phyloP scores from a whole-genome alignment of 2,329 filamentous ascomycete genomes.

The Sclerotiophoma versabilis region DNA sequence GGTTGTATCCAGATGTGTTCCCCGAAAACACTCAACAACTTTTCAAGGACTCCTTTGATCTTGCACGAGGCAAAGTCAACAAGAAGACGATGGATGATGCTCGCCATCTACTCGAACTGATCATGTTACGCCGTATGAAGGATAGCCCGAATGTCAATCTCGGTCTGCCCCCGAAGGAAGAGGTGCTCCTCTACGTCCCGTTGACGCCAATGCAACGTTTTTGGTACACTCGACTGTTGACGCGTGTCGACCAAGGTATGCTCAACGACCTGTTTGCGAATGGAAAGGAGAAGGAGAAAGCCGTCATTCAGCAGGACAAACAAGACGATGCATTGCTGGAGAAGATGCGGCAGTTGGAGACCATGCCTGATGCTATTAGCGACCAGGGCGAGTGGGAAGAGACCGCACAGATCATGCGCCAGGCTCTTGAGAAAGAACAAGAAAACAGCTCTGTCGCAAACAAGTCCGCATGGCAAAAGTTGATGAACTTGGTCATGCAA shows the following conservation, averaged over 20 bases:
- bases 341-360: constrained; percentile 39
- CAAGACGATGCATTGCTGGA: constrained; percentile 47
- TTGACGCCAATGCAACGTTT: constrained; percentile 65
- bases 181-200: constrained; percentile 64
- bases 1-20: constrained; percentile 67
- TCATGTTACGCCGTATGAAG: constrained; percentile 68
- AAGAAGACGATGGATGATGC: constrained; percentile 61
- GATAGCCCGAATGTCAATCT: constrained; percentile 61
- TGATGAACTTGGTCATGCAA: constrained; percentile 65
- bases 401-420: constrained; percentile 95
- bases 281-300: constrained; percentile 54
- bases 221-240: constrained; percentile 66
- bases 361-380: constrained; percentile 11
- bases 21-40: constrained; percentile 56
- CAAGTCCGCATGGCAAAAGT: constrained; percentile 55
- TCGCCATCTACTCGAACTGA: constrained; percentile 60
- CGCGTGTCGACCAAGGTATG: constrained; percentile 59
- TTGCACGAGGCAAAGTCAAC: constrained; percentile 62
- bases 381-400: constrained; percentile 57
- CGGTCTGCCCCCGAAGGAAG: constrained; percentile 64
- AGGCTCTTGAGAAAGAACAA: constrained; percentile 68
- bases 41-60: constrained; percentile 65
- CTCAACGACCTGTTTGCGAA: constrained; percentile 62
- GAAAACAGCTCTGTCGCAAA: constrained; percentile 27
- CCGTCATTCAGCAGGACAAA: constrained; percentile 48